Percentiles rank a stretch among this genome's conserved stretches.
These are phyloP conservation scores for Leptodontidium sp. DNA, from an alignment of 2,329 filamentous ascomycete genomes.

Conservation along the genomic window DNA sequence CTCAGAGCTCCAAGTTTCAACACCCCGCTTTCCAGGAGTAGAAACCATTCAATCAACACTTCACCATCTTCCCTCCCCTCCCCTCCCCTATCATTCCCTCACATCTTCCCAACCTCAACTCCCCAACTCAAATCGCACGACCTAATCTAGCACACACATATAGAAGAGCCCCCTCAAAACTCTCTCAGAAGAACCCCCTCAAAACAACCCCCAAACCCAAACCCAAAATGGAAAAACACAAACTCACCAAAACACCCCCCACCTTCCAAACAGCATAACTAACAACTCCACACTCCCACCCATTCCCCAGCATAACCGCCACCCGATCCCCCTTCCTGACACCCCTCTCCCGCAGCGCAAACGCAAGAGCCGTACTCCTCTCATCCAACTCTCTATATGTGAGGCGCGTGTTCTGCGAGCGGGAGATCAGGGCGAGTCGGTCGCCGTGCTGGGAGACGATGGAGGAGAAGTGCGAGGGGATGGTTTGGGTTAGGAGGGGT, in stretches of 20 bases:
- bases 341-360: slow-evolving; percentile 72
- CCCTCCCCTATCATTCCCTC: not conserved
- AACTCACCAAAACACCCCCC: slow-evolving; percentile 79
- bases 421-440: slow-evolving; percentile 63
- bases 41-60: not conserved
- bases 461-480: slow-evolving; percentile 75
- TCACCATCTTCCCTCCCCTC: not conserved
- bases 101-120: not conserved
- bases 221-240: slow-evolving; percentile 11
- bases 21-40: no score
- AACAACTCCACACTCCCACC: slow-evolving; percentile 81
- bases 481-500: slow-evolving; percentile 70
- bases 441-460: slow-evolving; percentile 72
- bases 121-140: no score
- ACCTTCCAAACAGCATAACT: slow-evolving; percentile 94
- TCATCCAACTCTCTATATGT: slow-evolving; percentile 80
- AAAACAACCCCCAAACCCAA: not conserved
- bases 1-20: not conserved
- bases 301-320: slow-evolving; percentile 87
- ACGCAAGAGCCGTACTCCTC: slow-evolving; percentile 78
- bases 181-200: no score
- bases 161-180: not conserved
- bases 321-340: slow-evolving; percentile 86
- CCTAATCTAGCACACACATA: no score
- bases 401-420: slow-evolving; percentile 61